Conservation (phyloP, 495 filamentous ascomycete species). For the Aspergillus affinis region DNA sequence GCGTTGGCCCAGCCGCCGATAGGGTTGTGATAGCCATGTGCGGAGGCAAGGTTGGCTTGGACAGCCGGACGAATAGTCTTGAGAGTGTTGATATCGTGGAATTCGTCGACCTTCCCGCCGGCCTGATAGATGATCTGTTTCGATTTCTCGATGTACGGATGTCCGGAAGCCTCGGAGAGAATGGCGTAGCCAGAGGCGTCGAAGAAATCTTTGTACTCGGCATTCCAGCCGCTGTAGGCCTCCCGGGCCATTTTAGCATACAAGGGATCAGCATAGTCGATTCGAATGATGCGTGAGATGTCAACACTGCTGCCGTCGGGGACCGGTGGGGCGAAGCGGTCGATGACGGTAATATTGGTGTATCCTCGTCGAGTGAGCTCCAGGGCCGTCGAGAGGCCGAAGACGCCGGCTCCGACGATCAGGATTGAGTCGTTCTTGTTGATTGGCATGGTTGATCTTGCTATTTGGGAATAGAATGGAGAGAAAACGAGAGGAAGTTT, state of each 20-base stretch:
- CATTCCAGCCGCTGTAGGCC: conserved; percentile 65
- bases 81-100: conserved; percentile 22
- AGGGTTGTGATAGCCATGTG: conserved; percentile 66
- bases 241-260: conserved; percentile 63
- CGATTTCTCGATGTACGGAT: conserved; percentile 28
- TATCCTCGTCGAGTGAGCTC: conserved; percentile 29
- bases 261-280: conserved; percentile 67
- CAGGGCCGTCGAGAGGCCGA: conserved; percentile 31
- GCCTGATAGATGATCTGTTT: conserved; percentile 20
- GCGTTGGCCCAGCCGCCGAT: conserved; percentile 75
- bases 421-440: conserved; percentile 33
- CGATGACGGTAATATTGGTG: conserved; percentile 46
- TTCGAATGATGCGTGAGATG: conserved; percentile 64
- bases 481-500: no score
- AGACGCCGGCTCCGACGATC: conserved; percentile 37
- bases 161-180: conserved; percentile 26
- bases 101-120: conserved; percentile 24
- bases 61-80: conserved; percentile 26
- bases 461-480: no score
- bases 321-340: conserved; percentile 53
- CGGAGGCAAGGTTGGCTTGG: conserved; percentile 21
- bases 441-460: not conserved
- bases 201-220: conserved; percentile 31
- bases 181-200: conserved; percentile 30
- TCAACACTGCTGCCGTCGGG: conserved; percentile 62